Conservation (phyloP, 129 eudicot species). For the Helichrysum umbraculigerum region DNA sequence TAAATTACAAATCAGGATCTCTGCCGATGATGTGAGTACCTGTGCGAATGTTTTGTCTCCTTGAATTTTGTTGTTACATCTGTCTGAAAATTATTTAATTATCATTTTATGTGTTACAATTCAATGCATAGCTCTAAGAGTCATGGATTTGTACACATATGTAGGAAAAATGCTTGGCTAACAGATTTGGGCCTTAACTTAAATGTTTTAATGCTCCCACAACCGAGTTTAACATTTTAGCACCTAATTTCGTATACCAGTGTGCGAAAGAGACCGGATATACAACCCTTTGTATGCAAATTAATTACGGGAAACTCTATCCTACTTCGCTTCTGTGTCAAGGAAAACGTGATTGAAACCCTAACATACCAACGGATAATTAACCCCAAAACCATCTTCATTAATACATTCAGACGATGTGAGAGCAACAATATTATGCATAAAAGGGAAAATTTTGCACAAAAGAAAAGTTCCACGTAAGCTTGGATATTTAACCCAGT, state of each 20-base stretch:
- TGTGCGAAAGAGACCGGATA: background rate
- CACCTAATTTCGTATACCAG: background rate
- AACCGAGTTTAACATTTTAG: background rate
- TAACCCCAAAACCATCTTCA: too few relatives aligned
- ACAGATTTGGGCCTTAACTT: background rate
- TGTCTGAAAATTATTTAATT: background rate
- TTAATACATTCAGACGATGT: too few relatives aligned
- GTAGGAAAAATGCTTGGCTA: background rate
- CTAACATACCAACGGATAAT: too few relatives aligned
- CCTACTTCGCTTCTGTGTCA: too few relatives aligned
- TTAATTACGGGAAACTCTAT: too few relatives aligned
- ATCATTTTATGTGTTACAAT: conserved; percentile 9
- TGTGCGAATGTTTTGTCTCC: conserved; percentile 1
- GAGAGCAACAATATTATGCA: too few relatives aligned
- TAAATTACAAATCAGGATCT: conserved; percentile 63
- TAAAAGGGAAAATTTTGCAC: too few relatives aligned
- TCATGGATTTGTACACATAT: background rate
- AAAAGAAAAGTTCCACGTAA: too few relatives aligned
- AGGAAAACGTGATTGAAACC: too few relatives aligned
- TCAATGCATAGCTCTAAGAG: background rate
- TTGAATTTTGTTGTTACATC: background rate
- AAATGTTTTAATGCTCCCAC: background rate
- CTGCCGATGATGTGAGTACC: conserved; percentile 85
- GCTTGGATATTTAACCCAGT: too few relatives aligned
- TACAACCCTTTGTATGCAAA: background rate